These are phyloP conservation scores for Colletotrichum orbiculare DNA, from an alignment of 2,329 filamentous ascomycete genomes.

Conservation along the genomic window DNA sequence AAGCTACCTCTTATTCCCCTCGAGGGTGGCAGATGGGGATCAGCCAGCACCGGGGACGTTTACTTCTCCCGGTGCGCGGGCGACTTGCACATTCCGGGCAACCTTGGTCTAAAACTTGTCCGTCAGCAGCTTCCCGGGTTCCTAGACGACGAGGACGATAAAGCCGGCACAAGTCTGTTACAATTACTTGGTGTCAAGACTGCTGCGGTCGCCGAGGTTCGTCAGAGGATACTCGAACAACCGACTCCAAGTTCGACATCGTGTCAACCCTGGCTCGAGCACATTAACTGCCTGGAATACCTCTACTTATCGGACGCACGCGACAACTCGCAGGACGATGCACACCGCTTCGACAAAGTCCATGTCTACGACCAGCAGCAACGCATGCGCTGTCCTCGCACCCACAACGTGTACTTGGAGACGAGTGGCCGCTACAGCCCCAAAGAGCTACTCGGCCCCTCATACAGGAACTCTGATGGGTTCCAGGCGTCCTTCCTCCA, in stretches of 20 bases:
- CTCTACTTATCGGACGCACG: not conserved
- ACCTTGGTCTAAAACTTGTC: not conserved
- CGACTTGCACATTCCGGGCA: not conserved
- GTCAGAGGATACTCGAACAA: too few relatives aligned
- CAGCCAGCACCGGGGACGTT: not conserved
- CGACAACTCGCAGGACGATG: not conserved
- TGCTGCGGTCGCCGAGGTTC: not conserved
- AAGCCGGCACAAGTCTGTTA: too few relatives aligned
- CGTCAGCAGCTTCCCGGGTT: not conserved
- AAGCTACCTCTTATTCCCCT: not conserved
- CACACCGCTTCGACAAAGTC: too few relatives aligned
- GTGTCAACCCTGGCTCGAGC: not conserved
- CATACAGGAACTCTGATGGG: fast-evolving
- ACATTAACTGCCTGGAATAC: not conserved
- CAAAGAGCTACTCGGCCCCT: not conserved
- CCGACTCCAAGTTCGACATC: too few relatives aligned
- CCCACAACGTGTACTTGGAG: not conserved
- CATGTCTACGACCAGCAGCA: too few relatives aligned
- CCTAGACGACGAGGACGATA: too few relatives aligned
- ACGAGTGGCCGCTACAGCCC: not conserved
- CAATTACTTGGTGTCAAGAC: not conserved
- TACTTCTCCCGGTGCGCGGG: not conserved
- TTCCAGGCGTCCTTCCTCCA: not conserved
- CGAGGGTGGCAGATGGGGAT: not conserved
- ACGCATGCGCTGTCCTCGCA: not conserved